Percentiles rank a stretch among this genome's conserved stretches.
Conservation (phyloP, 1,284 basidiomycete species). For the Pseudomicrostroma phylloplanum region DNA sequence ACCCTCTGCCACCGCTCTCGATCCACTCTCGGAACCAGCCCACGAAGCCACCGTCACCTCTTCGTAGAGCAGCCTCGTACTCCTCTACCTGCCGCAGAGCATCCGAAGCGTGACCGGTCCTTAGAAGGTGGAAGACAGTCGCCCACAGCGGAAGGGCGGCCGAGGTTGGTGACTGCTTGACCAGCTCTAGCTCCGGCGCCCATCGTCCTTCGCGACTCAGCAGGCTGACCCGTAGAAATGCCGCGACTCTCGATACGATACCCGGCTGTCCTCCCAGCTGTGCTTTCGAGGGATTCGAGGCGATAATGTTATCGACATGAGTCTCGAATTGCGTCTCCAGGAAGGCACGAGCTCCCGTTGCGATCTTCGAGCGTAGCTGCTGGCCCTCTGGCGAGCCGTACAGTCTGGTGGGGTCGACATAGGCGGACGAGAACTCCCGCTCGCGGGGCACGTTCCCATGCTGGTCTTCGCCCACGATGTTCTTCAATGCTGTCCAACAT, state of each 20-base stretch:
- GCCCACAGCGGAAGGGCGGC: conserved; percentile 72
- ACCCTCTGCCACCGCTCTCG: conserved; percentile 53
- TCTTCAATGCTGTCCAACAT: conserved; percentile 53
- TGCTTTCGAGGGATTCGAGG: conserved; percentile 75
- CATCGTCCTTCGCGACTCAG: conserved; percentile 39
- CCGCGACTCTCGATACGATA: conserved; percentile 70
- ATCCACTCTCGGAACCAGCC: conserved; percentile 78
- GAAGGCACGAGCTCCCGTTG: conserved; percentile 66
- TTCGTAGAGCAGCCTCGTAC: conserved; percentile 68
- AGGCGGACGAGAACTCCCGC: conserved; percentile 55
- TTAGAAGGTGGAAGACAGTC: conserved; percentile 79
- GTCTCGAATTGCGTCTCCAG: conserved; percentile 68
- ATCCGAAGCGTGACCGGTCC: conserved; percentile 74
- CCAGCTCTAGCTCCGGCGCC: conserved; percentile 39
- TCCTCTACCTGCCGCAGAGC: conserved; percentile 66
- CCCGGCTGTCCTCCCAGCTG: conserved; percentile 86
- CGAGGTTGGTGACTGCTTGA: conserved; percentile 22
- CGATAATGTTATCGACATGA: conserved; percentile 82
- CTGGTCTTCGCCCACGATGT: conserved; percentile 54
- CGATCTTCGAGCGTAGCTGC: conserved; percentile 57
- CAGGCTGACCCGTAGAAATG: conserved; percentile 42
- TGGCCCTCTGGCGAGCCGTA: conserved; percentile 28
- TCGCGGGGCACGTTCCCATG: conserved; percentile 51
- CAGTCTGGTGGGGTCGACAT: conserved; percentile 42
- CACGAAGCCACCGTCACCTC: conserved; percentile 58